Evolutionary conservation across 345 rosid species (phyloP), one percentile per base, ranked within the genome.

Genomic region (Citrus reticulata): DNA sequence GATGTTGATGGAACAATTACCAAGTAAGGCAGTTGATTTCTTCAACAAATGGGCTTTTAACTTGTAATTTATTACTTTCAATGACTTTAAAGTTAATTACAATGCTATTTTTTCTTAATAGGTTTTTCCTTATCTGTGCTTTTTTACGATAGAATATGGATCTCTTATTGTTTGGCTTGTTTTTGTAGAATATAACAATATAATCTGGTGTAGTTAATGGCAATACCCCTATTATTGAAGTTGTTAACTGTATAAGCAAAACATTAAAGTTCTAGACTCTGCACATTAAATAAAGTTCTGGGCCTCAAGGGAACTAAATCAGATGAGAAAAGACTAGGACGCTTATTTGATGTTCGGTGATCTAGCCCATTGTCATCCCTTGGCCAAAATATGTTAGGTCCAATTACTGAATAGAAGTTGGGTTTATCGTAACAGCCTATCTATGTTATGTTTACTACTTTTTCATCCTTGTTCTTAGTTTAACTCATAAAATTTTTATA

Each of bases 1-100:
- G 98, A 95, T 78, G 98, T 95, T 66, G 98, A 95, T 83, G 97
- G 98, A 81, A 95, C 98, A 65, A 95, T 95, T 88, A 95, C 98
- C 70, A 95, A 89, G 98, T 95, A 85, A 57, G 89, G 25, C 24
- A 30, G 49, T 46, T 42, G 69, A 74, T 58, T 61, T 63, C 42
- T 35, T 22, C 51, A 14, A 68, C 42, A 46, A 57, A 72, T 29
- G 40, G 54, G 30, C 14, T 58, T 59, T 25, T 16, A 24, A 65
- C 68, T 66, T 76, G 35, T 35, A 57, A 25, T 54, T 5, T 76
- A 9, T 57, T 39, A 13, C 37, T 55, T 58, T 49, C 34, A 35
- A 35, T 62, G 40, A 40, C 59, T 24, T 66, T 57, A 35, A 55
- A 72, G 64, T 72, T 27, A 32, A n/a, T 72, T 32, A 10, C n/a